These are phyloP conservation scores for Saccharum spontaneum DNA, from an alignment of 176 grass and related monocot genomes.

Conservation along the genomic window DNA sequence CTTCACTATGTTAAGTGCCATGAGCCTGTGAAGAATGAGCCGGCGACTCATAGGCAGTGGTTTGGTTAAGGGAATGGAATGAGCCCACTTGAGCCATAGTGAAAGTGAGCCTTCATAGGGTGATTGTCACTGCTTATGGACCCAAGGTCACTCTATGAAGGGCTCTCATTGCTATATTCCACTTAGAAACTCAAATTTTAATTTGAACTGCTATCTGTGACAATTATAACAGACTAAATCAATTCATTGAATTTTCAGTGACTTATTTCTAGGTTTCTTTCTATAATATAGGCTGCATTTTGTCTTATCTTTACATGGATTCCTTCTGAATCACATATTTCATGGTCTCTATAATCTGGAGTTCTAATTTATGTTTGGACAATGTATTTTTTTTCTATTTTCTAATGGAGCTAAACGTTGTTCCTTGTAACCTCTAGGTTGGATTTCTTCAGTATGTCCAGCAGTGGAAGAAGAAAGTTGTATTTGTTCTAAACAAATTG, in stretches of 20 bases:
- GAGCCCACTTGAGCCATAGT: too few species aligned
- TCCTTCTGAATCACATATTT: constrained; percentile 13
- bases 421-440: constrained; percentile 64
- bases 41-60: too few species aligned
- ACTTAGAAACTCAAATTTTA: neutral
- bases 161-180: neutral
- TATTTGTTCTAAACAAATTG: constrained; percentile 95
- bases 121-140: too few species aligned
- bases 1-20: too few species aligned
- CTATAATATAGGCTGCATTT: neutral
- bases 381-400: neutral
- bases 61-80: too few species aligned
- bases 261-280: neutral
- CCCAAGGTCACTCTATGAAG: neutral
- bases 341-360: neutral
- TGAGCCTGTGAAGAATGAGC: too few species aligned
- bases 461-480: constrained; percentile 98
- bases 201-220: neutral
- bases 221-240: neutral
- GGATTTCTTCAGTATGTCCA: constrained; percentile 87
- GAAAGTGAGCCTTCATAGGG: too few species aligned
- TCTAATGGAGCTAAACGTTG: neutral
- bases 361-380: constrained; percentile 1
- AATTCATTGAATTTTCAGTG: neutral
- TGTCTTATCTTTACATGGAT: constrained; percentile 5